Percentiles rank a stretch among this genome's conserved stretches.
phyloP scores from a whole-genome alignment of 768 basidiomycete species.

The Galerina marginata region DNA sequence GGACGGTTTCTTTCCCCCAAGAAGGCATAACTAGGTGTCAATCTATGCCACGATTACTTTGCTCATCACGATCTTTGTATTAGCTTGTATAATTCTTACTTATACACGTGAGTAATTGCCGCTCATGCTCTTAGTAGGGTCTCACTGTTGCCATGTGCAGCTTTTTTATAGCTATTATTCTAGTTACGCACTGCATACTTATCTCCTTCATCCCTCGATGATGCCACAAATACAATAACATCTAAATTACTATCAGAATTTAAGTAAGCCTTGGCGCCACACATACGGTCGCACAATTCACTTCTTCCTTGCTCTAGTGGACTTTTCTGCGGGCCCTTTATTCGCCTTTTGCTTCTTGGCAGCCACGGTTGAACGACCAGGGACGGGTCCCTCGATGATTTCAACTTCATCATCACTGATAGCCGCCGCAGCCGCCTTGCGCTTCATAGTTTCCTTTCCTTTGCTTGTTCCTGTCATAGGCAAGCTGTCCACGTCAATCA shows the following conservation, averaged over 20 bases:
- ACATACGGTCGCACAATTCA: slow-evolving; percentile 16
- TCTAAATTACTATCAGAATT: not conserved
- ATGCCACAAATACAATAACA: slow-evolving; percentile 4
- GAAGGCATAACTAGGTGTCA: slow-evolving; percentile 12
- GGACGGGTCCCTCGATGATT: slow-evolving; percentile 51
- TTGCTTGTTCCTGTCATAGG: slow-evolving; percentile 4
- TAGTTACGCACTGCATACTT: not conserved
- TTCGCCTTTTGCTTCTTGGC: slow-evolving; percentile 40
- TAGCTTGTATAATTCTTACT: slow-evolving; percentile 1
- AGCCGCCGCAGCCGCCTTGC: slow-evolving; percentile 56
- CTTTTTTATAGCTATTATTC: too few species aligned
- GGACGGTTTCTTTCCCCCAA: slow-evolving; percentile 51
- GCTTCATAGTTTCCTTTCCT: slow-evolving; percentile 43
- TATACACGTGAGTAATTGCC: not conserved
- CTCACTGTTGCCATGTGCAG: too few species aligned
- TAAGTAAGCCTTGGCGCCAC: not conserved
- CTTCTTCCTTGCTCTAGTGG: slow-evolving; percentile 49
- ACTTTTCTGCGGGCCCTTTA: slow-evolving; percentile 36
- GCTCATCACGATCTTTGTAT: not conserved
- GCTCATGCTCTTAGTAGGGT: too few species aligned
- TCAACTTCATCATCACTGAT: slow-evolving; percentile 62
- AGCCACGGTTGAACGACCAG: slow-evolving; percentile 21
- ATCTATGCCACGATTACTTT: too few species aligned
- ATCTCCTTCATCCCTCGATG: not conserved
- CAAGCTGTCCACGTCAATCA: slow-evolving; percentile 48